Conservation (phyloP, 352 stramenopile genomes). For the Lagenidium sp. region DNA sequence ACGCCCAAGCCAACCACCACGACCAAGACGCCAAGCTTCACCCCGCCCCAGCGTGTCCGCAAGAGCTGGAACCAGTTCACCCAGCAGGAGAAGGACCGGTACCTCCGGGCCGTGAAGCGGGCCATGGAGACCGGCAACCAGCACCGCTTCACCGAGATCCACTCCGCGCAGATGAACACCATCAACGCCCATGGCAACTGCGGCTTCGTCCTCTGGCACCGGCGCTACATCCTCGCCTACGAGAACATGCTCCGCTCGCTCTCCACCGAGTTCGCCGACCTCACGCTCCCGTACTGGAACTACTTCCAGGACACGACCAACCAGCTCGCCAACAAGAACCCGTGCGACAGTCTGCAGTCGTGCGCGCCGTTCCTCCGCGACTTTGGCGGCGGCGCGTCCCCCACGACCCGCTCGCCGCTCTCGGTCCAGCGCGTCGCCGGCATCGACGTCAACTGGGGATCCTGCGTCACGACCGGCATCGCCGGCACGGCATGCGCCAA, state of each 20-base stretch:
- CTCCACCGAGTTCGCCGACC: neutral
- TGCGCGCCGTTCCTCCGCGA: neutral
- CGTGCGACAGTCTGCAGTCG: neutral
- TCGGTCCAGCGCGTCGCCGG: neutral
- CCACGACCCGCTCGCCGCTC: neutral
- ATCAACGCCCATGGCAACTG: slow-evolving; percentile 7
- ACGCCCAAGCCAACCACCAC: neutral
- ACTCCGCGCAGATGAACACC: neutral
- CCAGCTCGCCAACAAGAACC: neutral
- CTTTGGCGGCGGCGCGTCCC: neutral
- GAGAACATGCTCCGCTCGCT: slow-evolving; percentile 6
- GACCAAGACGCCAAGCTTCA: neutral
- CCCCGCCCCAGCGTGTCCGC: slow-evolving; percentile 1
- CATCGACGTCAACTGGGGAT: neutral
- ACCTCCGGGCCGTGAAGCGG: neutral
- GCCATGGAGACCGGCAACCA: slow-evolving; percentile 4
- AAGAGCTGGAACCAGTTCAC: neutral
- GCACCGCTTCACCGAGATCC: slow-evolving; percentile 2
- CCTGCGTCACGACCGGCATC: neutral
- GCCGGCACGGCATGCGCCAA: neutral
- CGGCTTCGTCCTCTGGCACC: slow-evolving; percentile 7
- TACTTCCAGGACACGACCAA: slow-evolving; percentile 3
- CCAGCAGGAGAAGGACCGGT: slow-evolving; percentile 2
- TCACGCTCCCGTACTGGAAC: slow-evolving; percentile 2
- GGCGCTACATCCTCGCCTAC: slow-evolving; percentile 4